Base-by-base conservation (phyloP, 2,329 filamentous ascomycete genomes). In the Elsinoe arachidis region DNA sequence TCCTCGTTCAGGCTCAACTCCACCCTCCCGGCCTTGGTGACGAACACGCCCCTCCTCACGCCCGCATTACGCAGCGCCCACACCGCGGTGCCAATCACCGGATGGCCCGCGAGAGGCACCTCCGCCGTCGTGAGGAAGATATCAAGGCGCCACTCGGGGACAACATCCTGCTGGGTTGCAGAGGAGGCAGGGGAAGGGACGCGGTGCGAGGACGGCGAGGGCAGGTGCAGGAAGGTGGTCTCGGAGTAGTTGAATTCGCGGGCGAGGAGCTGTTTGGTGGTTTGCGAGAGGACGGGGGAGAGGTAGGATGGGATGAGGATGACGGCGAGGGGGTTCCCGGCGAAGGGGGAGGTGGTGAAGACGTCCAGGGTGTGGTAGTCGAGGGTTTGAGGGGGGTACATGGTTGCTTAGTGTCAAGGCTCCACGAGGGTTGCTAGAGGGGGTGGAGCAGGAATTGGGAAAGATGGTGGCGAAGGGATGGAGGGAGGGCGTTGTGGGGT, bases 171-270 rank as follows among this genome's bases (percentile, higher is more conserved):
- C 5, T 60, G 57, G 9, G 35, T 30, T 1, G 59, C 53, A 1
- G 61, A 61, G 14, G 59, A 62, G 2, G 43, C 19, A 11, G 53
- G 14, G 14, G 53, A 14, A 15, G 17, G 15, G 14, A 23, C 12
- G 12, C 26, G 23, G 30, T 59, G 55, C 12, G 58, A 35, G 12
- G 47, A 35, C 1, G 54, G 41, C 12, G 54, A 5, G 53, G 39
- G 30, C 52, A 65, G 70, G 61, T 80, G 74, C 15, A 82, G 65
- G 61, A 83, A 81, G 21, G 80, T 77, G 0, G 78, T 80, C 61
- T 83, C 80, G 0, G 78, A 80, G 37, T 80, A 70, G 61, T 82
- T 82, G 71, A 82, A 83, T 61, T 83, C 80, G 33, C 70, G 67
- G 4, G 80, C 78, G 57, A 84, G 76, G 44, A 63, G 66, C 64